phyloP scores from a whole-genome alignment of 495 filamentous ascomycete genomes.

The Thermothielavioides terrestris region DNA sequence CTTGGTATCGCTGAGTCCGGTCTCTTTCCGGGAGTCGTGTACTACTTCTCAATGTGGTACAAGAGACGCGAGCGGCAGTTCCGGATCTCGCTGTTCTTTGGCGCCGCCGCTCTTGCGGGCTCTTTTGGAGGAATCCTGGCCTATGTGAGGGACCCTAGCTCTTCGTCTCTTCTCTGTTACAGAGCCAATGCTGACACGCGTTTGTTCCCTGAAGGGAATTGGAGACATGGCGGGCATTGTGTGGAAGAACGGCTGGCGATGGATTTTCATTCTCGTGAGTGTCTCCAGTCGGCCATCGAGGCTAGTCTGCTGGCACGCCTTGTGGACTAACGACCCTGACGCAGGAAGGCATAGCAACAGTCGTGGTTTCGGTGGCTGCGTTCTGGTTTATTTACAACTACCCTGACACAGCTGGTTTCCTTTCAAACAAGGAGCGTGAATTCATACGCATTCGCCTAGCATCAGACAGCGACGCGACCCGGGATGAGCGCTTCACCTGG shows the following conservation, averaged over 20 bases:
- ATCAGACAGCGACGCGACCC: slow-evolving; percentile 51
- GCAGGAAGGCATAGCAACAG: slow-evolving; percentile 61
- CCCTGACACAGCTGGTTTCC: slow-evolving; percentile 58
- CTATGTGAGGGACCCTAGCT: slow-evolving; percentile 30
- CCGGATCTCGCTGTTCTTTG: slow-evolving; percentile 68
- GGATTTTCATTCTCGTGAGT: slow-evolving; percentile 71
- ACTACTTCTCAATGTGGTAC: slow-evolving; percentile 83
- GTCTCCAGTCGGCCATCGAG: too few species aligned
- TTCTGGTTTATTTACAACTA: slow-evolving; percentile 71
- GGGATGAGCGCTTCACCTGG: slow-evolving; percentile 60
- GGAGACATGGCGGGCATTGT: slow-evolving; percentile 56
- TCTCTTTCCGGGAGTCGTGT: slow-evolving; percentile 64
- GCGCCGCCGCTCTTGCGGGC: slow-evolving; percentile 63
- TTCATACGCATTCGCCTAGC: slow-evolving; percentile 54
- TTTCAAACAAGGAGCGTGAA: slow-evolving; percentile 53
- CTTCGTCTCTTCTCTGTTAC: neutral
- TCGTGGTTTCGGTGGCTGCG: slow-evolving; percentile 49
- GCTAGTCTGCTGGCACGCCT: too few species aligned
- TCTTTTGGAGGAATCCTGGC: slow-evolving; percentile 75
- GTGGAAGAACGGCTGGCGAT: slow-evolving; percentile 64
- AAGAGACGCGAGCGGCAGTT: slow-evolving; percentile 61
- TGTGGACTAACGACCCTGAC: too few species aligned
- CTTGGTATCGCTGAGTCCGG: slow-evolving; percentile 49
- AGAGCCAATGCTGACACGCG: neutral
- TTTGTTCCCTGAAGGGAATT: slow-evolving; percentile 28